Percentiles rank a stretch among this genome's conserved stretches.
Evolutionary conservation across 1,284 basidiomycete species (phyloP).

Genomic region (Pholiota adiposa): DNA sequence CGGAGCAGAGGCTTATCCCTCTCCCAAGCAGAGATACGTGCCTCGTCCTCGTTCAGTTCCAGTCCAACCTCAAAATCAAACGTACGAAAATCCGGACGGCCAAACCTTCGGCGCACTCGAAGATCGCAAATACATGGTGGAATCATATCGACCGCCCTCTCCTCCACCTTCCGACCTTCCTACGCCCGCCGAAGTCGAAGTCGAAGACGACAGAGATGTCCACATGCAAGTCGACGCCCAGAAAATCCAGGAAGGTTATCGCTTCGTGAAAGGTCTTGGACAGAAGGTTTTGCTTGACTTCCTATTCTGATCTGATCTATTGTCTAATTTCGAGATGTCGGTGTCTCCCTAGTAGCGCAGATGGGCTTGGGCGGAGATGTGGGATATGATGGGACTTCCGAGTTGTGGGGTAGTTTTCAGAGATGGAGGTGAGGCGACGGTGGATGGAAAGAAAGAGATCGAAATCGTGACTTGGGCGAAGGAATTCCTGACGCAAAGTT

Average conservation of each 20-base stretch:
- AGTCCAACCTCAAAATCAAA: not conserved
- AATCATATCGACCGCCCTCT: slow-evolving; percentile 29
- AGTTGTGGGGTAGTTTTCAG: slow-evolving; percentile 37
- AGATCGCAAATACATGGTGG: not conserved
- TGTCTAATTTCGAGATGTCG: not conserved
- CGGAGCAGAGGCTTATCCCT: slow-evolving; percentile 10
- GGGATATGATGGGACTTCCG: slow-evolving; percentile 33
- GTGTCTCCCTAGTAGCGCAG: slow-evolving; percentile 33
- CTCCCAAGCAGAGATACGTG: not conserved
- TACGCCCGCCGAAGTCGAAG: not conserved
- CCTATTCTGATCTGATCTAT: not conserved
- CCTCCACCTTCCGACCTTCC: slow-evolving; percentile 34
- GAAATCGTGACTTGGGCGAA: slow-evolving; percentile 9
- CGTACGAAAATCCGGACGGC: not conserved
- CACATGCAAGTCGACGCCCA: slow-evolving; percentile 22
- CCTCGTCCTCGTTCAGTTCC: not conserved
- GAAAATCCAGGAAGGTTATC: slow-evolving; percentile 21
- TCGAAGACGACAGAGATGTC: slow-evolving; percentile 14
- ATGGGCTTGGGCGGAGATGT: slow-evolving; percentile 23
- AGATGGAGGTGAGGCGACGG: not conserved
- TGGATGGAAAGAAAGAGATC: slow-evolving; percentile 15
- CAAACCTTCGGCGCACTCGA: not conserved
- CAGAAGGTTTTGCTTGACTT: slow-evolving; percentile 25
- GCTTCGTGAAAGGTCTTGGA: slow-evolving; percentile 17
- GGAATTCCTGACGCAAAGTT: not conserved